A percentile compares a stretch with the other conserved stretches of the same genome.
These are phyloP conservation scores for Alternaria alternata DNA, from an alignment of 2,329 filamentous ascomycete species.

Conservation along the genomic window DNA sequence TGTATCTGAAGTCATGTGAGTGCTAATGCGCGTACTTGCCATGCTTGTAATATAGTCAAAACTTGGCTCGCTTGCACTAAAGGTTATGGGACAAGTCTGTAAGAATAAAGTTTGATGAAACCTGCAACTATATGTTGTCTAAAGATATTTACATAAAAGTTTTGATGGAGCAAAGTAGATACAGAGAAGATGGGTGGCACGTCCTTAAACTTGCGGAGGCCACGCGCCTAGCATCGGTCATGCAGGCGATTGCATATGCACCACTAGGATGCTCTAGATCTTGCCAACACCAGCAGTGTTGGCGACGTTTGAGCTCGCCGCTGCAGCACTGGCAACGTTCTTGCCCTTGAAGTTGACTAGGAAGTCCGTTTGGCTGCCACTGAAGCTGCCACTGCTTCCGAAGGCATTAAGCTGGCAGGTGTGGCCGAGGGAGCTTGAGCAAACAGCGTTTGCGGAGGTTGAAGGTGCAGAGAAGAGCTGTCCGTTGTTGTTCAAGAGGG, in stretches of 20 bases:
- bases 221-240: not conserved
- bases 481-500: constrained; percentile 5
- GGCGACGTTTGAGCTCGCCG: constrained; percentile 4
- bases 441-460: constrained; percentile 1
- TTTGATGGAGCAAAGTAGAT: not conserved
- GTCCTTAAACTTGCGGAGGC: not conserved
- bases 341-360: constrained; percentile 15
- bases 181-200: not conserved
- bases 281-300: constrained; percentile 23
- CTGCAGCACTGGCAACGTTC: constrained; percentile 7
- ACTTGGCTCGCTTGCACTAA: not conserved
- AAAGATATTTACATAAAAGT: not conserved
- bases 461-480: constrained; percentile 11
- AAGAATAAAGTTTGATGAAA: not conserved
- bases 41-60: not conserved
- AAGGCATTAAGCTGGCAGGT: constrained; percentile 17
- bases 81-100: not conserved
- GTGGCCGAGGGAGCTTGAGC: constrained; percentile 12
- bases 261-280: constrained; percentile 5
- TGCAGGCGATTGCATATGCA: not conserved
- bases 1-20: not conserved
- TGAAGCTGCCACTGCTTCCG: constrained; percentile 9
- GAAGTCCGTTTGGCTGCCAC: constrained; percentile 12
- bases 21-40: not conserved
- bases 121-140: not conserved